phyloP scores from a whole-genome alignment of 1,139 yeast species.

The Blastobotrys proliferans region DNA sequence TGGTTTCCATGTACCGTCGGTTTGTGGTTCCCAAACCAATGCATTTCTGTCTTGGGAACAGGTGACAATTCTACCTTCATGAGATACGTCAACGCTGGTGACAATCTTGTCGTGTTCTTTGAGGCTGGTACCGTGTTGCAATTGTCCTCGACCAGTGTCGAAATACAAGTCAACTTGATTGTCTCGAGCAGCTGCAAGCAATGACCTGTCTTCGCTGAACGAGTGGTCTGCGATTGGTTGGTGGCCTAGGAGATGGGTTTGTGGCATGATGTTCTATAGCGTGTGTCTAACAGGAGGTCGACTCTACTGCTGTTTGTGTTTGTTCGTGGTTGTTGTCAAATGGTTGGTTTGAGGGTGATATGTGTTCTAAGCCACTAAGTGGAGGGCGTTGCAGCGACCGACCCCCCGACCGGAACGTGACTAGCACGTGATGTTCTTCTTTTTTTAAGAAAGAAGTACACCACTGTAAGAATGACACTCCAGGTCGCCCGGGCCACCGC shows the following conservation, averaged over 20 bases:
- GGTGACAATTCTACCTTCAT: constrained; percentile 87
- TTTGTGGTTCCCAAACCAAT: constrained; percentile 82
- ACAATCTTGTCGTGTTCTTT: constrained; percentile 91
- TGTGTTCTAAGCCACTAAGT: no score
- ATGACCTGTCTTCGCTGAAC: constrained; percentile 63
- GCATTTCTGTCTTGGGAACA: constrained; percentile 99
- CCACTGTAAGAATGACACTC: no score
- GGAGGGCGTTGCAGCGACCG: no score
- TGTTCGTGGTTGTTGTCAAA: no score
- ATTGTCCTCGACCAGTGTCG: constrained; percentile 43
- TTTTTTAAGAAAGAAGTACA: no score
- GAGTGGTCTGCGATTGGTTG: constrained; percentile 89
- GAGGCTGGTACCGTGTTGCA: constrained; percentile 56
- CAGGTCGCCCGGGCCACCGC: no score
- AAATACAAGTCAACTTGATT: constrained; percentile 69
- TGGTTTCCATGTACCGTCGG: constrained; percentile 66
- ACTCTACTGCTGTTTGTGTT: constrained; percentile 26
- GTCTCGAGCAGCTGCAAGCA: constrained; percentile 79
- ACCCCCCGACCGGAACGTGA: no score
- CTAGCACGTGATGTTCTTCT: no score
- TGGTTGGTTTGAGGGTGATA: no score
- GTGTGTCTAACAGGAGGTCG: constrained; percentile 27
- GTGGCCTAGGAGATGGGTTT: constrained; percentile 58
- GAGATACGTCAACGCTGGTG: constrained; percentile 89
- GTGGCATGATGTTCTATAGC: constrained; percentile 15